Evolutionary conservation across 495 filamentous ascomycete species (phyloP).

Genomic region (Penicillium maclennaniae): DNA sequence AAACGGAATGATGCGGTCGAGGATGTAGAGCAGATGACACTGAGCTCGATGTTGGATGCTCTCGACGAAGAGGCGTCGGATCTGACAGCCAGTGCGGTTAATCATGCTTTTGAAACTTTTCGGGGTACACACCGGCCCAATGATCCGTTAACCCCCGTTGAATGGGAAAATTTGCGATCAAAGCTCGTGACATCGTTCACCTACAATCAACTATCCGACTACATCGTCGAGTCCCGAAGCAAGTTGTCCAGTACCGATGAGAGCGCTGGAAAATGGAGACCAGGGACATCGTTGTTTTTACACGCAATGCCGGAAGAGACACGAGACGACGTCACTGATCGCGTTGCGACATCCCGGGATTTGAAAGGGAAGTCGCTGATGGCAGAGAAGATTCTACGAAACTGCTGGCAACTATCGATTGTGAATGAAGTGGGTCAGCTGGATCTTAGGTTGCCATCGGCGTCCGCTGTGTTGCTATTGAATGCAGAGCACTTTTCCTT

Average conservation of each 20-base stretch:
- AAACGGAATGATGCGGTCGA: slow-evolving; percentile 1
- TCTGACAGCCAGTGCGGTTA: slow-evolving; percentile 7
- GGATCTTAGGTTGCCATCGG: slow-evolving; percentile 33
- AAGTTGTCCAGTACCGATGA: neutral
- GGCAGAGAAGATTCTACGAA: slow-evolving; percentile 38
- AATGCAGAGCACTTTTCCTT: slow-evolving; percentile 38
- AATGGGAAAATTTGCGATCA: slow-evolving; percentile 28
- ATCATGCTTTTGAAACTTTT: slow-evolving; percentile 24
- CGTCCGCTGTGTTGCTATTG: slow-evolving; percentile 25
- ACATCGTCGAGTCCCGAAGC: slow-evolving; percentile 12
- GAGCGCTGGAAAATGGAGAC: slow-evolving; percentile 21
- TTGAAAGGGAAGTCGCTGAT: slow-evolving; percentile 32
- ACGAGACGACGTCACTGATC: slow-evolving; percentile 3
- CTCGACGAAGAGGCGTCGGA: slow-evolving; percentile 20
- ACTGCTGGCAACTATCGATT: slow-evolving; percentile 42
- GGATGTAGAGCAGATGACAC: slow-evolving; percentile 6
- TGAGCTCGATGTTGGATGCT: slow-evolving; percentile 29
- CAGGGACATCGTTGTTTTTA: slow-evolving; percentile 27
- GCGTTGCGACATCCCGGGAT: slow-evolving; percentile 10
- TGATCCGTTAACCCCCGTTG: slow-evolving; percentile 21
- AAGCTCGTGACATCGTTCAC: slow-evolving; percentile 34
- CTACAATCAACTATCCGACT: slow-evolving; percentile 30
- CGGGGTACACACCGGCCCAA: slow-evolving; percentile 13
- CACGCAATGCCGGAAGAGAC: slow-evolving; percentile 4
- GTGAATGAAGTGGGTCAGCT: slow-evolving; percentile 39